Evolutionary conservation across 495 filamentous ascomycete species (phyloP).

Genomic region (Neurospora tetrasperma): DNA sequence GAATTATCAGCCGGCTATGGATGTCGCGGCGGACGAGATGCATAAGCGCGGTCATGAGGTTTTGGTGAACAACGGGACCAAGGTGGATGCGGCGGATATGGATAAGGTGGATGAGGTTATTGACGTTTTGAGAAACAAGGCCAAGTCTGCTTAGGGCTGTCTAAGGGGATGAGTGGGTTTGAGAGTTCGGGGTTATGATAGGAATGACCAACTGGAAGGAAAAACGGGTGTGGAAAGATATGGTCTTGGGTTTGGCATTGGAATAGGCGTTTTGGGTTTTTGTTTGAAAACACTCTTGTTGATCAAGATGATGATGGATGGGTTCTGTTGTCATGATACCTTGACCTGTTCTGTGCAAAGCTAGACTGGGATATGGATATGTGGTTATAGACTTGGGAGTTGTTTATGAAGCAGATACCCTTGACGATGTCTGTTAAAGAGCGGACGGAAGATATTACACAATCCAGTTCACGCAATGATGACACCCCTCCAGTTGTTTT

Average conservation of each 20-base stretch:
- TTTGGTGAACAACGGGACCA: slow-evolving; percentile 16
- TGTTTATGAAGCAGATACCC: neutral
- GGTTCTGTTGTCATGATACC: neutral
- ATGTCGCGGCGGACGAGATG: slow-evolving; percentile 54
- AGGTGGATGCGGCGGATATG: slow-evolving; percentile 72
- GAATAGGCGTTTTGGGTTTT: neutral
- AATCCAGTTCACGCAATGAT: neutral
- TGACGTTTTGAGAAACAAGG: slow-evolving; percentile 49
- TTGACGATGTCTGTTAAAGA: neutral
- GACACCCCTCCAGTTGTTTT: no score
- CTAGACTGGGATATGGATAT: neutral
- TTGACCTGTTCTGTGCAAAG: neutral
- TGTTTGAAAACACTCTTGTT: neutral
- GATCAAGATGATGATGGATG: neutral
- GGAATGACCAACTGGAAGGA: slow-evolving; percentile 1
- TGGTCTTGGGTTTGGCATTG: neutral
- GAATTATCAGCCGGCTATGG: slow-evolving; percentile 75
- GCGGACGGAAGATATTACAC: neutral
- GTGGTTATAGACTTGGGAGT: neutral
- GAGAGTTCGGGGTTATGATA: neutral
- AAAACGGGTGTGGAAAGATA: neutral
- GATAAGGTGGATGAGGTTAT: slow-evolving; percentile 69
- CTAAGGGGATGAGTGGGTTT: slow-evolving; percentile 1
- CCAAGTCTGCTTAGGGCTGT: slow-evolving; percentile 3
- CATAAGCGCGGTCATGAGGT: slow-evolving; percentile 35